A percentile compares a stretch with the other conserved stretches of the same genome.
These are phyloP conservation scores for Arthroderma sp. DNA, from an alignment of 2,329 filamentous ascomycete species.

Conservation along the genomic window DNA sequence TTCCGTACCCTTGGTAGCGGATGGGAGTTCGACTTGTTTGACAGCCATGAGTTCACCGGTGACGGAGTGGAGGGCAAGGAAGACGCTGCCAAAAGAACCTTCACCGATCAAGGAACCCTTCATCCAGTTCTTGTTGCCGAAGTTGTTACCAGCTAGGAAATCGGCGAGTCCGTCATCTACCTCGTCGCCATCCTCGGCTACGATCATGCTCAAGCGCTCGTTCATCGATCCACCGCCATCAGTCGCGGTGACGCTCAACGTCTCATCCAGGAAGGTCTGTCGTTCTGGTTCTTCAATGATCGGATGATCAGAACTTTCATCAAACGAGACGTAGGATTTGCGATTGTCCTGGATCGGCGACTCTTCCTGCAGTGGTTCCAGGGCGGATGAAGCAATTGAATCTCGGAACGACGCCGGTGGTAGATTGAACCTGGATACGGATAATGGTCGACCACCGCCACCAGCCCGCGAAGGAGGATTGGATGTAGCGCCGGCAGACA, in stretches of 20 bases:
- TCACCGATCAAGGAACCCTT: slow-evolving; percentile 95
- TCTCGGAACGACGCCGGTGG: slow-evolving; percentile 61
- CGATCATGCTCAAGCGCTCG: slow-evolving; percentile 68
- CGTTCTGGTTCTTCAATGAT: slow-evolving; percentile 39
- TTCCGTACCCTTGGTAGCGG: slow-evolving; percentile 61
- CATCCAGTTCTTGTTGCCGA: slow-evolving; percentile 98
- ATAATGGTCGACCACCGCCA: slow-evolving; percentile 40
- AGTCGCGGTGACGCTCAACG: slow-evolving; percentile 53
- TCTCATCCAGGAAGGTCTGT: slow-evolving; percentile 77
- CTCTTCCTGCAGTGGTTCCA: slow-evolving; percentile 85
- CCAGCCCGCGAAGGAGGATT: slow-evolving; percentile 38
- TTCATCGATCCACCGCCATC: slow-evolving; percentile 59
- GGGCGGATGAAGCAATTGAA: slow-evolving; percentile 75
- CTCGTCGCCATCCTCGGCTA: slow-evolving; percentile 85
- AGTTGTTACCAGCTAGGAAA: slow-evolving; percentile 84
- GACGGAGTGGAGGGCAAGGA: slow-evolving; percentile 84
- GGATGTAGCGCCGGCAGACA: slow-evolving; percentile 41
- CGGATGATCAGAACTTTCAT: slow-evolving; percentile 46
- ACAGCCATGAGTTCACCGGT: slow-evolving; percentile 96
- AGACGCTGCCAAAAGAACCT: slow-evolving; percentile 92
- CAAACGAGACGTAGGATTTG: slow-evolving; percentile 82
- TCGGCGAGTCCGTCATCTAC: slow-evolving; percentile 78
- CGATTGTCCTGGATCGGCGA: slow-evolving; percentile 74
- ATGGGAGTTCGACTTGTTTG: slow-evolving; percentile 91
- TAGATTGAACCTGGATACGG: slow-evolving; percentile 47